A percentile compares a stretch with the other conserved stretches of the same genome.
phyloP scores from a whole-genome alignment of 2,329 filamentous ascomycete genomes.

The Xylaria hypoxylon region DNA sequence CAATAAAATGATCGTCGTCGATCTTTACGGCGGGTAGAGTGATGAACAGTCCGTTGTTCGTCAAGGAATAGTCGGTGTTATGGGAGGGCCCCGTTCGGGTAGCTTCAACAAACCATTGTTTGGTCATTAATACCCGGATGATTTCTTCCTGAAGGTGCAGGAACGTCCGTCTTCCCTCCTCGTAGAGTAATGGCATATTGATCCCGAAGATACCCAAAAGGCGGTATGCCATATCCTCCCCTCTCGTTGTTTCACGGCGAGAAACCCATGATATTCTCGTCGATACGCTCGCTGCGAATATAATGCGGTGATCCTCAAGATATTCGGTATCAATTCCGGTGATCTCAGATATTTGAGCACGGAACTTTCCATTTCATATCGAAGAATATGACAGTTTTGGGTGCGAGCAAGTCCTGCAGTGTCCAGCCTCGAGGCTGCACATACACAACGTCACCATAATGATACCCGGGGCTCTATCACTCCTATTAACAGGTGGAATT shows the following conservation, averaged over 20 bases:
- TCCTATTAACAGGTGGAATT: no score
- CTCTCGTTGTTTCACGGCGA: no score
- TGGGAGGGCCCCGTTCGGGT: background rate
- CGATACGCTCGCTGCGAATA: conserved; percentile 1
- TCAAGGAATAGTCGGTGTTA: background rate
- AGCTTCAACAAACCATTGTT: conserved; percentile 27
- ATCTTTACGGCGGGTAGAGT: background rate
- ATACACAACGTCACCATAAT: background rate
- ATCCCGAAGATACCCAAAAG: conserved; percentile 37
- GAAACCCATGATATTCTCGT: conserved; percentile 31
- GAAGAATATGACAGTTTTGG: conserved; percentile 24
- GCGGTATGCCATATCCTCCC: conserved; percentile 38
- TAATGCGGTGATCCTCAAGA: background rate
- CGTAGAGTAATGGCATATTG: conserved; percentile 38
- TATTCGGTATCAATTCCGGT: conserved; percentile 17
- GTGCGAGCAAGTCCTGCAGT: conserved; percentile 36
- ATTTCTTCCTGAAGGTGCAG: conserved; percentile 34
- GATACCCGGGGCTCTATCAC: background rate
- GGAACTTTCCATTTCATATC: conserved; percentile 17
- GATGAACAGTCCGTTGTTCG: background rate
- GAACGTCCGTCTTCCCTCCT: conserved; percentile 30
- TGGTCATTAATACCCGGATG: conserved; percentile 25
- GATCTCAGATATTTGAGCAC: conserved; percentile 7
- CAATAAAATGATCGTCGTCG: background rate
- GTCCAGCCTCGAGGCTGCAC: conserved; percentile 29